Base-by-base conservation (phyloP, 2,329 filamentous ascomycete species). In the Penicillium sp. region DNA sequence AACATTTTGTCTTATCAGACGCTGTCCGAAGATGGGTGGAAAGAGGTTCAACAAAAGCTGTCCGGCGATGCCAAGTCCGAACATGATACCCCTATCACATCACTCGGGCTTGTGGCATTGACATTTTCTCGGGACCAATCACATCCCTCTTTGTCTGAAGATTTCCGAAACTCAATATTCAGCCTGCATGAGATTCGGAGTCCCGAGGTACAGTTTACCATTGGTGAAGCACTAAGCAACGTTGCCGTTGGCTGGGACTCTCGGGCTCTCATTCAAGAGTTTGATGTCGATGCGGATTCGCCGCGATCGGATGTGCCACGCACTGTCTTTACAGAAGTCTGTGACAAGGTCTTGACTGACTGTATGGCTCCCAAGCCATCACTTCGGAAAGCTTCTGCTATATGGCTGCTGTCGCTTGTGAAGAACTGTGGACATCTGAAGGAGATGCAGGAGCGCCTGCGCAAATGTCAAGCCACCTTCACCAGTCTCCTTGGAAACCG, bases 391-490 rank as follows among this genome's bases (percentile, higher is more conserved):
- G 88, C 90, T 2, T 90, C 89, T 0, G 88, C 88, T 0, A 94
- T 98, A 51, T 96, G 92, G 92, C 75, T 96, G 0, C 81, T 96
- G 42, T 94, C 84, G 55, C 67, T 96, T 2, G 81, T 96, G 6
- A 88, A 95, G 57, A 88, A 92, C 61, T 93, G 88, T 58, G 87
- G 87, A 0, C 81, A 89, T 48, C 69, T 87, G n/a, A 59, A 70
- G 3, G 77, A 85, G 47, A 75, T 96, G 4, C 85, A 93, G 56
- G 69, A 71, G 3, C 77, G 80, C 9, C 70, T 98, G 26, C 75
- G 85, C 33, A 78, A 87, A 51, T 88, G 83, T 41, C 92, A 98
- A 61, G 76, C 76, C 23, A 84, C 87, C 0, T 98, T 98, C 62
- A 89, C 93, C 72, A 75, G 82, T 16, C 81, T 95, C 18, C 74